Evolutionary conservation across 2,329 filamentous ascomycete species (phyloP), one percentile per base, ranked within the genome.

Genomic region (Trichophyton mentagrophytes): DNA sequence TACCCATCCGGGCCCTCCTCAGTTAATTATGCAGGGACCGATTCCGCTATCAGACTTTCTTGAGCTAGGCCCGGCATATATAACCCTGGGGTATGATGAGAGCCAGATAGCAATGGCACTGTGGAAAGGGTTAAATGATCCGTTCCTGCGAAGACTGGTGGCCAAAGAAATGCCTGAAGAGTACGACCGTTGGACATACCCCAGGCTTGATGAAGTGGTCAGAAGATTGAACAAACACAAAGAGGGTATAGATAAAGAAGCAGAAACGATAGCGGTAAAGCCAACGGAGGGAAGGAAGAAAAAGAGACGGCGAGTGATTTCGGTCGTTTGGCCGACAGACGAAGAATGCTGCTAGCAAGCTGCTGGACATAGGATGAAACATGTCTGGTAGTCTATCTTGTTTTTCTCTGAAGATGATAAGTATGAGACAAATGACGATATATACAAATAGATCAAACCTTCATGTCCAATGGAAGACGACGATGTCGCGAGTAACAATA

Each of bases 131-230:
- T 60, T 73, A 20, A 62, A 63, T 6, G 65, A 69, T 60, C n/a
- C 42, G 3, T 38, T 40, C 15, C 53, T 66, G n/a, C 66, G 64
- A 55, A 53, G 49, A 11, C 49, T 25, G 25, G 49, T 53, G 2
- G 49, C 49, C 9, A 65, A 68, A 55, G 60, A 63, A n/a, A 63
- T 60, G 49, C 49, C 49, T 30, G 22, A 20, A n/a, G 6, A 17
- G 22, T 30, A n/a, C n/a, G 59, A 61, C 6, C 69, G 67, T 8
- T 71, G 67, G 68, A 64, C 66, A 11, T 73, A 71, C 71, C 60
- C 62, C 40, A 59, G 65, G 33, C 36, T 62, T 15, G 51, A 8
- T 22, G 47, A 20, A 30, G 55, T 55, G 13, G 58, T 61, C 27
- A 57, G 27, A 27, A 47, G 13, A 17, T 20, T 64, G 13, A 47